These are phyloP conservation scores for Termitomyces sp. DNA, from an alignment of 768 basidiomycete genomes.

Conservation along the genomic window DNA sequence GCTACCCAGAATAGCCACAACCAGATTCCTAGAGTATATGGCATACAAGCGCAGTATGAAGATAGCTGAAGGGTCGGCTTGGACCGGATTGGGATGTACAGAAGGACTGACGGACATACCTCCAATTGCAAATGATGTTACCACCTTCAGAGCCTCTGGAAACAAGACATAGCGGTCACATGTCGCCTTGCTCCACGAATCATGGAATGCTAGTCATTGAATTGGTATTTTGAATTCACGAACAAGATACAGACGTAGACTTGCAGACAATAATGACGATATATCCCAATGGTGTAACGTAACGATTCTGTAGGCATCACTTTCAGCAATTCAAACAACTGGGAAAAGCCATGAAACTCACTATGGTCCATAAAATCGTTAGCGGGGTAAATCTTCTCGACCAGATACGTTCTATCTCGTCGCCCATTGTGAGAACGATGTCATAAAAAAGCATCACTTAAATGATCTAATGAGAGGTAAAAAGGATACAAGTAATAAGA, in stretches of 20 bases:
- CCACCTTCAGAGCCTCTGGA: slow-evolving; percentile 31
- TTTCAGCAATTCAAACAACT: no score
- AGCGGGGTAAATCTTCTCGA: not conserved
- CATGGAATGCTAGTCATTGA: not conserved
- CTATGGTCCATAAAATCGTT: not conserved
- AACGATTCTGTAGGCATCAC: slow-evolving; percentile 26
- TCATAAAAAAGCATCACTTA: slow-evolving; percentile 25
- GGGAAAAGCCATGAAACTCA: not conserved
- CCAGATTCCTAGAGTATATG: slow-evolving; percentile 22
- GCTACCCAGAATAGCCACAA: slow-evolving; percentile 16
- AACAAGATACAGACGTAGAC: not conserved
- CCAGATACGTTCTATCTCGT: not conserved
- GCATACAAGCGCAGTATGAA: slow-evolving; percentile 17
- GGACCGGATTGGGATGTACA: not conserved
- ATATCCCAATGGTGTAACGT: slow-evolving; percentile 31
- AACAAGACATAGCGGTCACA: slow-evolving; percentile 31
- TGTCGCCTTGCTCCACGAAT: slow-evolving; percentile 27
- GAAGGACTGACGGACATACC: slow-evolving; percentile 14
- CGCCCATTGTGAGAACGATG: not conserved
- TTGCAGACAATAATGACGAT: slow-evolving; percentile 32
- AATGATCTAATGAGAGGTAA: not conserved
- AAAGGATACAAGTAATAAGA: not conserved
- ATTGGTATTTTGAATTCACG: not conserved
- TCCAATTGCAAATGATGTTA: slow-evolving; percentile 29
- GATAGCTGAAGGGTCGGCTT: not conserved